Percentiles rank a stretch among this genome's conserved stretches.
Evolutionary conservation across 441 rosid genomes (phyloP).

Genomic region (Mallotus japonicus): DNA sequence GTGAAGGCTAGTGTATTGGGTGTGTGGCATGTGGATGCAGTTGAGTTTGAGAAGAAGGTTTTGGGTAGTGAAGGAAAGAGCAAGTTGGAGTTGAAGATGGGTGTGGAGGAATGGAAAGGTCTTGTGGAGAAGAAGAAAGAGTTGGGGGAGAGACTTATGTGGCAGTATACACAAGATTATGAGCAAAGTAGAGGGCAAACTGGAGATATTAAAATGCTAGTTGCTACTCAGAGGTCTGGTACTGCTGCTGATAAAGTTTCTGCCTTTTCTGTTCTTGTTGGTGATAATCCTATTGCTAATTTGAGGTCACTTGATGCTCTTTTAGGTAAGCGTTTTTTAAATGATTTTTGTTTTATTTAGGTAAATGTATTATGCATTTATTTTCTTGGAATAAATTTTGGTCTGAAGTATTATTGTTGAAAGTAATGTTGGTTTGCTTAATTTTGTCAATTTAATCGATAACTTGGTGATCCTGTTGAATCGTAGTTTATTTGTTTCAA

Average conservation of each 20-base stretch:
- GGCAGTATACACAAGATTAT: conserved; percentile 71
- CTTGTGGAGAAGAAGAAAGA: conserved; percentile 66
- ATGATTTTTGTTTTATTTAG: not conserved
- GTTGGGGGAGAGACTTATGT: conserved; percentile 76
- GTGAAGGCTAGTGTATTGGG: conserved; percentile 62
- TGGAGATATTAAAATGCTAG: conserved; percentile 84
- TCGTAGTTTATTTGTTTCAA: not conserved
- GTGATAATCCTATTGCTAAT: conserved; percentile 87
- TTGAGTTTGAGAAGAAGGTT: conserved; percentile 68
- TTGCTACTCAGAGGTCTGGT: conserved; percentile 82
- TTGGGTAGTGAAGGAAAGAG: conserved; percentile 40
- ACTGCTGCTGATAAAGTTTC: conserved; percentile 90
- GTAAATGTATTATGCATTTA: not conserved
- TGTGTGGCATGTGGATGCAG: conserved; percentile 74
- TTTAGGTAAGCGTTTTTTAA: conserved; percentile 43
- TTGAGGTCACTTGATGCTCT: conserved; percentile 90
- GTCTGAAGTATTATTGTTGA: no score
- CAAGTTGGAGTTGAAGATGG: conserved; percentile 35
- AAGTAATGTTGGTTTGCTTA: not conserved
- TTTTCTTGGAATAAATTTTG: not conserved
- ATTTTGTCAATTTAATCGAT: not conserved
- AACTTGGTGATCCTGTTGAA: not conserved
- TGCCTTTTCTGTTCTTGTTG: conserved; percentile 80
- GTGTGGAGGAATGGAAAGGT: conserved; percentile 51
- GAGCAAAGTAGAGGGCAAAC: conserved; percentile 61